Evolutionary conservation across 2,329 filamentous ascomycete genomes (phyloP).

Genomic region (Botrytis squamosa): DNA sequence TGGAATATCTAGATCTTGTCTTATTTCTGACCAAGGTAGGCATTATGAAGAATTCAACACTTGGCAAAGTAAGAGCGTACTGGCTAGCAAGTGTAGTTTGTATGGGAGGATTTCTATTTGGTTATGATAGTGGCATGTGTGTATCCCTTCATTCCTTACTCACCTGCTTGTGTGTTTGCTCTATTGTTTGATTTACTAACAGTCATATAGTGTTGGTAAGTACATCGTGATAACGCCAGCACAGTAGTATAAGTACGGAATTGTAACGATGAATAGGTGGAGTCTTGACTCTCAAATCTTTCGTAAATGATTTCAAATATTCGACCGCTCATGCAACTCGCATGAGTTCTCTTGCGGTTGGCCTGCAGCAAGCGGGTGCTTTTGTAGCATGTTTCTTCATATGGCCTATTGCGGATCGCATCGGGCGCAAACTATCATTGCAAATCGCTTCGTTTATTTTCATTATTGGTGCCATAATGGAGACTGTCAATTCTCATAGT

Average conservation of each 20-base stretch:
- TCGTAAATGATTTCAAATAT: conserved; percentile 46
- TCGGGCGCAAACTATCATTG: not conserved
- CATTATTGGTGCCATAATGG: conserved; percentile 42
- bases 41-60: conserved; percentile 14
- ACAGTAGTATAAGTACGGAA: not conserved
- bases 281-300: conserved; percentile 39
- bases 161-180: not conserved
- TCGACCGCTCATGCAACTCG: conserved; percentile 35
- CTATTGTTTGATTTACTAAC: not conserved
- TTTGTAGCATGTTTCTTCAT: conserved; percentile 50
- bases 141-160: not conserved
- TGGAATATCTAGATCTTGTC: not conserved
- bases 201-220: conserved; percentile 34
- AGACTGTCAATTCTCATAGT: conserved; percentile 47
- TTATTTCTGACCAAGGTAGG: not conserved
- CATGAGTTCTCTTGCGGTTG: not conserved
- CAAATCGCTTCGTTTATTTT: conserved; percentile 31
- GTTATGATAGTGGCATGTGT: conserved; percentile 42
- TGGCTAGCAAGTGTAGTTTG: conserved; percentile 52
- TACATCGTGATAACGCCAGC: not conserved
- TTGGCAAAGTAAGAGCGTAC: conserved; percentile 48
- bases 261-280: not conserved
- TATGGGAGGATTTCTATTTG: conserved; percentile 50
- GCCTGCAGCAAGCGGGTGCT: conserved; percentile 47
- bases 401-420: not conserved